phyloP scores from a whole-genome alignment of 78 protist genomes.

The Guillardia theta region DNA sequence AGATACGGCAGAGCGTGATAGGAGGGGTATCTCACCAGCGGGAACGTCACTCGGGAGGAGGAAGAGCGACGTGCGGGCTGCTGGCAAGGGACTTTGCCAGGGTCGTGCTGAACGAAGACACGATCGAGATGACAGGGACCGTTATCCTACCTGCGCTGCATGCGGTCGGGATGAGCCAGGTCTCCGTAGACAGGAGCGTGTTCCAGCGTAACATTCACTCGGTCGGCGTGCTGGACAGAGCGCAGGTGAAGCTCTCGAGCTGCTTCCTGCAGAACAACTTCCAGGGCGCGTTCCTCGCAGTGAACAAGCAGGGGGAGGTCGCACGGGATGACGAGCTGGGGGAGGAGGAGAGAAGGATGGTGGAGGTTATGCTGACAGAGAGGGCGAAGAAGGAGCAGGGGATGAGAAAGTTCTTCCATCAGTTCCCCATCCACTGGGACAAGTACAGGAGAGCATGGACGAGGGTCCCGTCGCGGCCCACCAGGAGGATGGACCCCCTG shows the following conservation, averaged over 20 bases:
- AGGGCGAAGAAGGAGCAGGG: no score
- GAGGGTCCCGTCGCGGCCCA: not conserved
- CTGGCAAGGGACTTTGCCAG: not conserved
- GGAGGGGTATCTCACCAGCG: not conserved
- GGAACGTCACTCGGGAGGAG: not conserved
- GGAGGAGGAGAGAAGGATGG: not conserved
- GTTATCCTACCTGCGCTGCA: not conserved
- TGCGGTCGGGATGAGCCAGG: not conserved
- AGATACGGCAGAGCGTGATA: not conserved
- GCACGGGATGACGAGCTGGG: not conserved
- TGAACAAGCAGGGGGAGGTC: not conserved
- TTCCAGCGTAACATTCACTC: not conserved
- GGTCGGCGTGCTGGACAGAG: not conserved
- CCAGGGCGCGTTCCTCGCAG: not conserved
- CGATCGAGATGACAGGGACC: not conserved
- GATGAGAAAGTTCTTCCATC: no score
- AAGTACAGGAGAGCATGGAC: not conserved
- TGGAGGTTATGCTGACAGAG: not conserved
- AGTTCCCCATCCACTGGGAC: not conserved
- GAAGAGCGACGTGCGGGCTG: not conserved
- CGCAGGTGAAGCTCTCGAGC: not conserved
- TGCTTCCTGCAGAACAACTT: not conserved
- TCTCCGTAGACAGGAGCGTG: not conserved
- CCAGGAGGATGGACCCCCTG: not conserved
- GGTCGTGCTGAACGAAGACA: not conserved